Conservation (phyloP, 2,329 filamentous ascomycete genomes). For the Phoma sp. region DNA sequence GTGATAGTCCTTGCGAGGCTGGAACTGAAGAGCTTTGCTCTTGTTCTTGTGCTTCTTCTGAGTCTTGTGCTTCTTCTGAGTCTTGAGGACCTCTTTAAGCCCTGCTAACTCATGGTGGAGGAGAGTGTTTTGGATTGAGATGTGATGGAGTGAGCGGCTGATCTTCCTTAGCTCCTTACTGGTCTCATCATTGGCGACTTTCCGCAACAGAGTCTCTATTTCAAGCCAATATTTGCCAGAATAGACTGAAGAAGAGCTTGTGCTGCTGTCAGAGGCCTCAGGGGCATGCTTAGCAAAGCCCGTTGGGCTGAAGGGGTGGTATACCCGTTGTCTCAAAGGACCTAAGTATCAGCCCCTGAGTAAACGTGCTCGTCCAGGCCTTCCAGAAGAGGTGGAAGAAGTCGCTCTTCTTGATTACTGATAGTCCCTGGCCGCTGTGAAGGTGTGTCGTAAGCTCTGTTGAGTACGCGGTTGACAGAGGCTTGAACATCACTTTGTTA, state of each 20-base stretch:
- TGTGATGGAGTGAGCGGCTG: too few relatives aligned
- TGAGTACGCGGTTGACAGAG: too few relatives aligned
- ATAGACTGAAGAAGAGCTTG: not conserved
- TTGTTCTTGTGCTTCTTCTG: not conserved
- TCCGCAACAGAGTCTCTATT: not conserved
- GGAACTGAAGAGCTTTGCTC: not conserved
- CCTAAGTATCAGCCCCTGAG: not conserved
- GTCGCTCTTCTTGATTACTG: slow-evolving; percentile 11
- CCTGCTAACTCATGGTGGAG: too few relatives aligned
- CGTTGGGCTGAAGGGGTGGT: slow-evolving; percentile 4
- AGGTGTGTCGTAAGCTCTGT: not conserved
- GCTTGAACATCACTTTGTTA: not conserved
- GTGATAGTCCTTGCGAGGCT: not conserved
- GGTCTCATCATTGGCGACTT: not conserved
- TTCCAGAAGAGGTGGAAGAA: slow-evolving; percentile 18
- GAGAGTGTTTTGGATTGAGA: too few relatives aligned
- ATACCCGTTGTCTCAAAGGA: slow-evolving; percentile 14
- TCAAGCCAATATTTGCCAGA: not conserved
- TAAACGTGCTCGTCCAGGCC: slow-evolving; percentile 12
- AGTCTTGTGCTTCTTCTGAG: too few relatives aligned
- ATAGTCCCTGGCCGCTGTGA: slow-evolving; percentile 7
- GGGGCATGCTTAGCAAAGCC: not conserved
- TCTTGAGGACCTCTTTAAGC: too few relatives aligned
- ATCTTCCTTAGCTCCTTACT: not conserved
- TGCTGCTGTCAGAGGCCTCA: not conserved